phyloP scores from a whole-genome alignment of 805 yeast species.

The Nakazawaea wyomingensis region DNA sequence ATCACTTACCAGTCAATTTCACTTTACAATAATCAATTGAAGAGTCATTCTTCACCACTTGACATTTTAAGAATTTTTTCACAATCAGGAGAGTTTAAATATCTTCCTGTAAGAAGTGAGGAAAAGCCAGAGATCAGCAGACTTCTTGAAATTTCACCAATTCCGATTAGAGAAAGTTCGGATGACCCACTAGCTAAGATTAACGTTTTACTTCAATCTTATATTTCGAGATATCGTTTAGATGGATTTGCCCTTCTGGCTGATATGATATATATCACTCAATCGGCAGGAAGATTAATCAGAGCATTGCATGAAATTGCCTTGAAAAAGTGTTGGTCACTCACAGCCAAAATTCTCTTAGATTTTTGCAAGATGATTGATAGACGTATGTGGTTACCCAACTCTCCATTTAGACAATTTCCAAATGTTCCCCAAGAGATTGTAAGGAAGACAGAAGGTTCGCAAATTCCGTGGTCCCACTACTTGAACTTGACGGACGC shows the following conservation, averaged over 20 bases:
- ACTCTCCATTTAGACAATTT: slow-evolving; percentile 84
- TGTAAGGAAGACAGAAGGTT: slow-evolving; percentile 68
- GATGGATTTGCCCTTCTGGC: slow-evolving; percentile 90
- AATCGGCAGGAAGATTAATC: slow-evolving; percentile 84
- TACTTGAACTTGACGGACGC: slow-evolving; percentile 63
- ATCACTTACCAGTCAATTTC: slow-evolving; percentile 71
- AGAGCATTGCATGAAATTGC: slow-evolving; percentile 83
- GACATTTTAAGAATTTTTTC: slow-evolving; percentile 79
- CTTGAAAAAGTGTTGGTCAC: slow-evolving; percentile 66
- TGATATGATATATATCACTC: slow-evolving; percentile 90
- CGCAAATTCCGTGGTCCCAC: slow-evolving; percentile 77
- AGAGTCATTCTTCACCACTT: slow-evolving; percentile 59
- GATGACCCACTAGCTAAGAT: slow-evolving; percentile 75
- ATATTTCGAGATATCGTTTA: slow-evolving; percentile 68
- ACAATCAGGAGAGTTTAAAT: slow-evolving; percentile 77
- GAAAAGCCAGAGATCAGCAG: slow-evolving; percentile 72
- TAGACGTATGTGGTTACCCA: slow-evolving; percentile 75
- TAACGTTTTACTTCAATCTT: slow-evolving; percentile 76
- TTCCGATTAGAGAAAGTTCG: slow-evolving; percentile 73
- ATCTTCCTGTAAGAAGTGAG: slow-evolving; percentile 80
- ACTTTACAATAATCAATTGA: slow-evolving; percentile 55
- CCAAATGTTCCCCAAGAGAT: slow-evolving; percentile 64
- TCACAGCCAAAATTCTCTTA: slow-evolving; percentile 49
- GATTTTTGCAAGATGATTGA: slow-evolving; percentile 78
- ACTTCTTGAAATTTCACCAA: slow-evolving; percentile 70